Evolutionary conservation across 768 basidiomycete species (phyloP).

Genomic region (Sarcodon sp.): DNA sequence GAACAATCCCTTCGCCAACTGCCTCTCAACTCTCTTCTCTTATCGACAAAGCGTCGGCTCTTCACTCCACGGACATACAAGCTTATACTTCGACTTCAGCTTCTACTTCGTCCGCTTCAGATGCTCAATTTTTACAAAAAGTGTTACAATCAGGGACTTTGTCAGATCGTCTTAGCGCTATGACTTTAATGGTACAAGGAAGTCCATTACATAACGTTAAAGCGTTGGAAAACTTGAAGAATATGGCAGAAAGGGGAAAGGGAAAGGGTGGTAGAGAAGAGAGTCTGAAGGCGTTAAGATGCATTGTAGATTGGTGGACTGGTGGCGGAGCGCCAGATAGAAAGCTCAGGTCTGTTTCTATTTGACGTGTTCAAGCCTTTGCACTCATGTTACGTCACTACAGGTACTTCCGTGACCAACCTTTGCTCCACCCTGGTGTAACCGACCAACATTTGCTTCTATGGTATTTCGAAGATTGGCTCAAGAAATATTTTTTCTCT

Average conservation of each 20-base stretch:
- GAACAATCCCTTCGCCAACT: constrained; percentile 20
- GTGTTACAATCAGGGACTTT: constrained; percentile 84
- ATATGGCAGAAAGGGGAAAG: constrained; percentile 66
- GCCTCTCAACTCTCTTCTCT: constrained; percentile 32
- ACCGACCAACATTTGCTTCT: constrained; percentile 64
- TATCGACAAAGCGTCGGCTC: constrained; percentile 27
- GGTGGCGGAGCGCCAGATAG: constrained; percentile 83
- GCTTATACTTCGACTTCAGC: constrained; percentile 39
- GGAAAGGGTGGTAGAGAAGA: constrained; percentile 90
- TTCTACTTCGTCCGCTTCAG: constrained; percentile 40
- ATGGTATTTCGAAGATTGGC: constrained; percentile 95
- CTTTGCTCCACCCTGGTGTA: constrained; percentile 44
- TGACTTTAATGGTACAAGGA: constrained; percentile 81
- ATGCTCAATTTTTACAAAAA: constrained; percentile 70
- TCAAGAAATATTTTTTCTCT: constrained; percentile 94
- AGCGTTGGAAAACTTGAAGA: constrained; percentile 63
- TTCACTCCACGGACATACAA: constrained; percentile 30
- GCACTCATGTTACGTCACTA: background rate
- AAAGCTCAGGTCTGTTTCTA: constrained; percentile 62
- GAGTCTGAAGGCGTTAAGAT: constrained; percentile 79
- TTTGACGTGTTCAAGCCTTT: background rate
- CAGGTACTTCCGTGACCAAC: constrained; percentile 90
- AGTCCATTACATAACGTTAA: constrained; percentile 79
- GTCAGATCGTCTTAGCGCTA: constrained; percentile 81
- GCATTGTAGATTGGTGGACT: constrained; percentile 95